Conservation (phyloP, 176 grass and related monocot species). For the Dendrocalamus sinicus region DNA sequence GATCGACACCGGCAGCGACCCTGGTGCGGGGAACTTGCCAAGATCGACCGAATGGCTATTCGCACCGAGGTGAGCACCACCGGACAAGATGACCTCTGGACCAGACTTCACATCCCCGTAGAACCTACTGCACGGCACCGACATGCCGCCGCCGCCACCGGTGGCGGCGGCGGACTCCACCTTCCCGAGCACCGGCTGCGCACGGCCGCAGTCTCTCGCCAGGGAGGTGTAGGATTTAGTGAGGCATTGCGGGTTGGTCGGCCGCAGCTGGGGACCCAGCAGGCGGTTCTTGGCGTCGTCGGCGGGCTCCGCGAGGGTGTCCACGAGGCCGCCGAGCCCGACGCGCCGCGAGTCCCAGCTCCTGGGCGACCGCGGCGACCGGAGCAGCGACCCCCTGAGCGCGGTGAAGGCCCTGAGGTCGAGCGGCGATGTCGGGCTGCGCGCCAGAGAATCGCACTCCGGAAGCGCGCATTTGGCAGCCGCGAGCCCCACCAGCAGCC, state of each 20-base stretch:
- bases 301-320: slow-evolving; percentile 45
- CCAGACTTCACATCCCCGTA: slow-evolving; percentile 61
- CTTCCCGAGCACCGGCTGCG: slow-evolving; percentile 44
- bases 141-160: slow-evolving; percentile 8
- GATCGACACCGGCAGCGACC: slow-evolving; percentile 74
- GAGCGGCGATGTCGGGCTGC: slow-evolving; percentile 91
- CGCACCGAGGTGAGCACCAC: slow-evolving; percentile 1
- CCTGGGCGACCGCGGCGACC: slow-evolving; percentile 58
- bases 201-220: slow-evolving; percentile 49
- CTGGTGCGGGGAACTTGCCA: slow-evolving; percentile 46
- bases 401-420: slow-evolving; percentile 63
- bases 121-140: slow-evolving; percentile 44
- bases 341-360: slow-evolving; percentile 73
- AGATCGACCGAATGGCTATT: slow-evolving; percentile 17
- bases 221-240: slow-evolving; percentile 39
- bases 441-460: slow-evolving; percentile 61
- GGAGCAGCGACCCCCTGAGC: slow-evolving; percentile 46
- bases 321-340: slow-evolving; percentile 75
- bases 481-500: slow-evolving; percentile 66
- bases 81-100: slow-evolving; percentile 46
- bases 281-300: slow-evolving; percentile 42
- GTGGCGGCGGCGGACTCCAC: neutral
- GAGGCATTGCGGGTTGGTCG: slow-evolving; percentile 29
- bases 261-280: slow-evolving; percentile 40
- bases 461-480: slow-evolving; percentile 42